phyloP scores from a whole-genome alignment of 2,329 filamentous ascomycete genomes.

The Colletotrichum paranaense region DNA sequence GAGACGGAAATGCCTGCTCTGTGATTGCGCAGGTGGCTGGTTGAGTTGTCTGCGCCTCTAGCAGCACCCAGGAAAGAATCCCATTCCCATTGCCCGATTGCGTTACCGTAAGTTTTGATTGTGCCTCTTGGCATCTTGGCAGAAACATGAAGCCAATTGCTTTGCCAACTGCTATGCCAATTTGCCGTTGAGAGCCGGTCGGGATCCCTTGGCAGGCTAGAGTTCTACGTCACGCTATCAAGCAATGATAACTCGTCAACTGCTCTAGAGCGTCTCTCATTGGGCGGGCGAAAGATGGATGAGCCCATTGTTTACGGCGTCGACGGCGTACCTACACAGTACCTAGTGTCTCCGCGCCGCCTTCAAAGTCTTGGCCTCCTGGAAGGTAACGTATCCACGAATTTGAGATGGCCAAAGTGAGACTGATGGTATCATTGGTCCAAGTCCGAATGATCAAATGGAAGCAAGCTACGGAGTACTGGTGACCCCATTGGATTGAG shows the following conservation, averaged over 20 bases:
- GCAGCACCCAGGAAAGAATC: not conserved
- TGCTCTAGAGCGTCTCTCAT: not conserved
- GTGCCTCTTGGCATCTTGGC: slow-evolving; percentile 29
- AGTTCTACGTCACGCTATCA: slow-evolving; percentile 14
- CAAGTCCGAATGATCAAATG: not conserved
- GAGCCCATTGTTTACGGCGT: not conserved
- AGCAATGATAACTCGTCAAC: slow-evolving; percentile 14
- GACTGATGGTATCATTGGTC: not conserved
- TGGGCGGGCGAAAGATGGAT: slow-evolving; percentile 2
- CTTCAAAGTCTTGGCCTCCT: not conserved
- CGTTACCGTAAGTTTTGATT: slow-evolving; percentile 25
- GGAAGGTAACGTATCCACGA: not conserved
- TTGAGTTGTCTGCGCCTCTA: not conserved
- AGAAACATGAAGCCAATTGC: slow-evolving; percentile 17
- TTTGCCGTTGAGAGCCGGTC: not conserved
- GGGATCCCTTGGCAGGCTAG: slow-evolving; percentile 2
- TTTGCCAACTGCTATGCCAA: slow-evolving; percentile 12
- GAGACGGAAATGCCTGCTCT: not conserved
- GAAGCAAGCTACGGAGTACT: not conserved
- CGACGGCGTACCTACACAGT: not conserved
- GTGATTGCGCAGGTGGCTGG: not conserved
- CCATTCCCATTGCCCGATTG: slow-evolving; percentile 22
- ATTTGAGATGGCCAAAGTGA: not conserved
- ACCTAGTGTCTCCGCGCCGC: not conserved
- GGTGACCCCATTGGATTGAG: not conserved